A percentile compares a stretch with the other conserved stretches of the same genome.
Evolutionary conservation across 2,329 filamentous ascomycete species (phyloP).

Genomic region (Xylaria sp.): DNA sequence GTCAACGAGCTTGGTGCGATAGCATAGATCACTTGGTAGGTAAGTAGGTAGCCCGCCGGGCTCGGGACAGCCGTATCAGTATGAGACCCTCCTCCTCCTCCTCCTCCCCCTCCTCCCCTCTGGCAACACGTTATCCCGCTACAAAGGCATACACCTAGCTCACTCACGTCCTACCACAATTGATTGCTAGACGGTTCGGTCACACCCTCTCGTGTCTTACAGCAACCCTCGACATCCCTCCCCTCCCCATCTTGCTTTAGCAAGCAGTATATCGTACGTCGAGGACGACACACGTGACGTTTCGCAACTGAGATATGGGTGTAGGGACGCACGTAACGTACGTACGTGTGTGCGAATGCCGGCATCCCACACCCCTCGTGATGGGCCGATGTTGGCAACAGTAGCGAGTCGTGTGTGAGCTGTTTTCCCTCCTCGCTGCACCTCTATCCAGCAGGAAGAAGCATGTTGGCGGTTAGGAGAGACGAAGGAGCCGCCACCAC

Average conservation of each 20-base stretch:
- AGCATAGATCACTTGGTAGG: neutral
- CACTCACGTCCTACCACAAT: neutral
- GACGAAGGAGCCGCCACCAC: constrained; percentile 13
- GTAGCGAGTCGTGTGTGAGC: neutral
- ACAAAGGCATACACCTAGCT: neutral
- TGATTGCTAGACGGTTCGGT: neutral
- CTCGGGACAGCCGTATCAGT: neutral
- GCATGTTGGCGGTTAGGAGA: neutral
- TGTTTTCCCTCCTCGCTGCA: neutral
- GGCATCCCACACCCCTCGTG: neutral
- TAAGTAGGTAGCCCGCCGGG: neutral
- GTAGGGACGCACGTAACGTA: too few species aligned
- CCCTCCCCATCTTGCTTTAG: neutral
- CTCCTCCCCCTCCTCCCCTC: too few species aligned
- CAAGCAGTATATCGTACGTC: constrained; percentile 13
- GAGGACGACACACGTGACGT: constrained; percentile 20
- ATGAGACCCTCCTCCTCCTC: neutral
- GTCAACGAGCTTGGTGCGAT: constrained; percentile 1
- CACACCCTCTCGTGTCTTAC: constrained; percentile 11
- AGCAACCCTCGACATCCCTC: too few species aligned
- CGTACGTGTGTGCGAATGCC: neutral
- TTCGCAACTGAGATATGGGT: constrained; percentile 21
- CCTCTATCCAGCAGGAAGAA: neutral
- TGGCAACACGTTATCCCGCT: neutral
- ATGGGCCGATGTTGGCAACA: neutral